Evolutionary conservation across 2,329 filamentous ascomycete genomes (phyloP), one percentile per base, ranked within the genome.

Genomic region (Diaporthe citri): DNA sequence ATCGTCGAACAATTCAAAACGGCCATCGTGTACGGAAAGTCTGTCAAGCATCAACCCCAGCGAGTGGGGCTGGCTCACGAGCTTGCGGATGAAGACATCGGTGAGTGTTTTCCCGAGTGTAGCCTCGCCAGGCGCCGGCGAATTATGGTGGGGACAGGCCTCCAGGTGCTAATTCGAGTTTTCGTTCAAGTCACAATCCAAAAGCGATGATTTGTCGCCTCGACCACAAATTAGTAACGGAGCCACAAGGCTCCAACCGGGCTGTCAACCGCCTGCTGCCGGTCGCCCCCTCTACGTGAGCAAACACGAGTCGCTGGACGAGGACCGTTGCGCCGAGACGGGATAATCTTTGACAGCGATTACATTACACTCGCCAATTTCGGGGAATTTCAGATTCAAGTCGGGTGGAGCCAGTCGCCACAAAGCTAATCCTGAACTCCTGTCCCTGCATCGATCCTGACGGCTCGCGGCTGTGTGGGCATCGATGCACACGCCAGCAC

Each of bases 41-140:
- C 96, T 73, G 96, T 98, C 79, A 98, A 98, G 89, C 97, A 99
- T 87, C 97, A 98, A 86, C 97, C 97, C 78, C 97, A 99, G 86
- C 92, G 96, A 81, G 97, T 98, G 77, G 97, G 97, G 67, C 89
- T 99, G 78, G 88, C 90, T 71, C 97, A 99, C 84, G 95, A 98
- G 87, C 89, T 99, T 81, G 95, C 92, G 74, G 97, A 99, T 84
- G 97, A 99, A 87, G 97, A 99, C 86, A 98, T 99, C 85, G 95
- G 95, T 96, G 89, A 87, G 93, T 88, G 72, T 66, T 75, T 75
- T 74, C 70, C 60, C 46, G 31, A 41, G 46, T 52, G 31, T 43
- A 56, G 34, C 57, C 48, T 72, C 28, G 12, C 6, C 75, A 71
- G 72, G 55, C 46, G 43, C 22, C 67, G 15, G 69, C 31, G n/a